Percentiles rank a stretch among this genome's conserved stretches.
Conservation (phyloP, 176 grass and related monocot species). For the Oryza glaberrima region DNA sequence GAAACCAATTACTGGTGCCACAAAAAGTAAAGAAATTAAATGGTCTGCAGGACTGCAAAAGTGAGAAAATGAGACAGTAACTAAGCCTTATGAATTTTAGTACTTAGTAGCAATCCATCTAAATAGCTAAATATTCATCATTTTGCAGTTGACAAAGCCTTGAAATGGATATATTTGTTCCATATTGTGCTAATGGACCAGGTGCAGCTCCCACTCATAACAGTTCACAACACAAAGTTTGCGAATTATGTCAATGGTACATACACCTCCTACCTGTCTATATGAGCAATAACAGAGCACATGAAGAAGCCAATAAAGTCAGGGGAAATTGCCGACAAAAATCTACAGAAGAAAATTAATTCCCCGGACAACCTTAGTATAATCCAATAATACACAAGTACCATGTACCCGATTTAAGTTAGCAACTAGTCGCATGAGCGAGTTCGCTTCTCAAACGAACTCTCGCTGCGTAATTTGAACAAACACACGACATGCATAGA, state of each 20-base stretch:
- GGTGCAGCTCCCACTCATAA: conserved; percentile 30
- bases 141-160: background rate
- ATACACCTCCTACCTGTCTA: conserved; percentile 23
- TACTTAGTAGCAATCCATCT: background rate
- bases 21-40: conserved; percentile 14
- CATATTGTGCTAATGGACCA: conserved; percentile 21
- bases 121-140: conserved; percentile 28
- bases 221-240: conserved; percentile 26
- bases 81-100: background rate
- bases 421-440: background rate
- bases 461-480: conserved; percentile 32
- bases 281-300: conserved; percentile 25
- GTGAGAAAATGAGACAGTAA: background rate
- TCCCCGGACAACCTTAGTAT: conserved; percentile 7
- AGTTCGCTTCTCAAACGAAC: background rate
- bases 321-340: background rate
- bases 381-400: background rate
- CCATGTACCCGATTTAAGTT: background rate
- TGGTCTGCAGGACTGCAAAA: background rate
- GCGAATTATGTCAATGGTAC: conserved; percentile 14
- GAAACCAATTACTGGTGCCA: conserved; percentile 13
- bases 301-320: conserved; percentile 19
- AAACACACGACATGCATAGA: conserved; percentile 1
- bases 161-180: conserved; percentile 9
- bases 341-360: background rate